Conservation (phyloP, 352 stramenopile genomes). For the Globisporangium radiosum region DNA sequence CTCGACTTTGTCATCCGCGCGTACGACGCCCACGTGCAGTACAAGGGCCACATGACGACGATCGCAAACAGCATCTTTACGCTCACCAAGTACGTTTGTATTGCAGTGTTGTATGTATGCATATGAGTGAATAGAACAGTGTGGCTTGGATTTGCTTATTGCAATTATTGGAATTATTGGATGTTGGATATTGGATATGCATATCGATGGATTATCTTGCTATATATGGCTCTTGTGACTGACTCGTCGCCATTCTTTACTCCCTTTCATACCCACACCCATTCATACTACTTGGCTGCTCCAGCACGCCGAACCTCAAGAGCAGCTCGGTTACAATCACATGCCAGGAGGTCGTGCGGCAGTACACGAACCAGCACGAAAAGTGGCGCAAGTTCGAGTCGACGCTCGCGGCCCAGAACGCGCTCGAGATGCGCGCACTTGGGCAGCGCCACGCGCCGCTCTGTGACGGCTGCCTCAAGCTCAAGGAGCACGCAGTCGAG, state of each 20-base stretch:
- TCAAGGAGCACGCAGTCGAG: conserved; percentile 73
- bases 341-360: conserved; percentile 72
- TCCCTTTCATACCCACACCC: background rate
- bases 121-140: background rate
- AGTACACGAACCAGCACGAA: conserved; percentile 61
- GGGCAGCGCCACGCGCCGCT: conserved; percentile 76
- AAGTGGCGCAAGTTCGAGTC: conserved; percentile 77
- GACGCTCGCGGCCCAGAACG: conserved; percentile 70
- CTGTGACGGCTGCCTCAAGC: conserved; percentile 71
- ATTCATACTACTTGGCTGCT: background rate
- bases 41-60: conserved; percentile 86
- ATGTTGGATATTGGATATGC: background rate
- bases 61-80: conserved; percentile 89
- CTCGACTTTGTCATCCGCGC: conserved; percentile 78
- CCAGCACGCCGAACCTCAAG: conserved; percentile 65
- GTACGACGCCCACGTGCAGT: conserved; percentile 72
- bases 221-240: background rate
- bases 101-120: background rate
- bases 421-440: conserved; percentile 74
- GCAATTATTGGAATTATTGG: too few species aligned
- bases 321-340: conserved; percentile 43
- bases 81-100: conserved; percentile 60
- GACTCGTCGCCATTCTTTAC: background rate
- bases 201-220: background rate
- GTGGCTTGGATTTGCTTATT: too few species aligned